These are phyloP conservation scores for Lotmaria passim DNA, from an alignment of 208 protist genomes.

Conservation along the genomic window DNA sequence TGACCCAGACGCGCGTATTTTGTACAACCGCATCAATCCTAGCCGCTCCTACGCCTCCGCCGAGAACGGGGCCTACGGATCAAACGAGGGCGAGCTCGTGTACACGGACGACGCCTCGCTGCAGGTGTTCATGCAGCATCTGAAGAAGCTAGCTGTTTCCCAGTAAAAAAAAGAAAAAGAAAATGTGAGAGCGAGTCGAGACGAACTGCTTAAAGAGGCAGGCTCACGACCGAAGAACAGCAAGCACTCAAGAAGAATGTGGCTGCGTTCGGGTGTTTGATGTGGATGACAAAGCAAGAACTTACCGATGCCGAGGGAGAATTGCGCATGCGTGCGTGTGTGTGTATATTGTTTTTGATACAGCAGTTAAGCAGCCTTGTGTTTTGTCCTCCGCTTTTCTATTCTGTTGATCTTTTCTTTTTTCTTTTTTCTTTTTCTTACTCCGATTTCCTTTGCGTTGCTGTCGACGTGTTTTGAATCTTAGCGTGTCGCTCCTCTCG, in stretches of 20 bases:
- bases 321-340: neutral
- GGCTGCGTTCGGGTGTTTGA: no score
- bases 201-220: no score
- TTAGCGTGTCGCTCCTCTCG: no score
- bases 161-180: slow-evolving; percentile 39
- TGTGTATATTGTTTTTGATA: no score
- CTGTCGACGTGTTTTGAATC: no score
- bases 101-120: slow-evolving; percentile 99
- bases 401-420: slow-evolving; percentile 2
- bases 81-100: slow-evolving; percentile 86
- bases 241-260: no score
- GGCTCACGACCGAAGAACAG: no score
- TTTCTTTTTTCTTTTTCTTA: neutral
- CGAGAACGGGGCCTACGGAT: slow-evolving; percentile 52
- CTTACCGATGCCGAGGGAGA: no score
- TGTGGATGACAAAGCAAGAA: no score
- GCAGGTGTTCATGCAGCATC: slow-evolving; percentile 97
- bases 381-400: slow-evolving; percentile 2
- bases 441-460: no score
- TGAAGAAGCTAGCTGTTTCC: slow-evolving; percentile 96
- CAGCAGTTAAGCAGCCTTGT: no score
- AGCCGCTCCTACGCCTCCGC: slow-evolving; percentile 94
- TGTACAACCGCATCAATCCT: slow-evolving; percentile 98
- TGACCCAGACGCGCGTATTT: slow-evolving; percentile 96
- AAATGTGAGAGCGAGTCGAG: slow-evolving; percentile 6